Evolutionary conservation across 768 basidiomycete species (phyloP).

Genomic region (Grammothele lineata): DNA sequence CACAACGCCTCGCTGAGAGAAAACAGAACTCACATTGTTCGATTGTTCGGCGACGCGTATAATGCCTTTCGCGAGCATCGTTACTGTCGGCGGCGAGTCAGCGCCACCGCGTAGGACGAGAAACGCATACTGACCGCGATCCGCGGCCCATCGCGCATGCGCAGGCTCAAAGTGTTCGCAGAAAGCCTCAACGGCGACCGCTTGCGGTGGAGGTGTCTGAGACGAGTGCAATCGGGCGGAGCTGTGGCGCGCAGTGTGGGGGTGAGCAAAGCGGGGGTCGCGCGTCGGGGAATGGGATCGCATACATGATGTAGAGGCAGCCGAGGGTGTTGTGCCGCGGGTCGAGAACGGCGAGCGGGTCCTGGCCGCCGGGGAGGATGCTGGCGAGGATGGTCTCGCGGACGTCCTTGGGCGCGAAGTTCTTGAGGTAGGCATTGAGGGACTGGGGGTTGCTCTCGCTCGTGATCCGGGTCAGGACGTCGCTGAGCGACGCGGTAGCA

Average conservation of each 20-base stretch:
- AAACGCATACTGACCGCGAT: conserved; percentile 45
- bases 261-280: too few species aligned
- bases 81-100: conserved; percentile 44
- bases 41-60: conserved; percentile 40
- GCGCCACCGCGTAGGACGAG: conserved; percentile 5
- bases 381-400: conserved; percentile 54
- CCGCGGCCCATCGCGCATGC: conserved; percentile 63
- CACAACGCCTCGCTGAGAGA: background rate
- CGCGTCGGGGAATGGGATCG: conserved; percentile 7
- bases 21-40: conserved; percentile 45
- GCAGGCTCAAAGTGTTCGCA: conserved; percentile 58
- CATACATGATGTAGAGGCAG: conserved; percentile 71
- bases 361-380: conserved; percentile 52
- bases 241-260: conserved; percentile 30
- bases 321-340: conserved; percentile 56
- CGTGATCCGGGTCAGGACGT: conserved; percentile 9
- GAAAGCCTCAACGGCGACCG: conserved; percentile 48
- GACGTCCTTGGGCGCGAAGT: conserved; percentile 51
- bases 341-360: conserved; percentile 64
- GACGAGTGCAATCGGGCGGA: conserved; percentile 51
- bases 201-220: conserved; percentile 36
- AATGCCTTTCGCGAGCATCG: conserved; percentile 62
- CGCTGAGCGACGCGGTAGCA: conserved; percentile 4
- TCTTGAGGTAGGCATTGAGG: conserved; percentile 13
- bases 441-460: background rate